Conservation (phyloP, 805 yeast species). For the Candida nemodendra region DNA sequence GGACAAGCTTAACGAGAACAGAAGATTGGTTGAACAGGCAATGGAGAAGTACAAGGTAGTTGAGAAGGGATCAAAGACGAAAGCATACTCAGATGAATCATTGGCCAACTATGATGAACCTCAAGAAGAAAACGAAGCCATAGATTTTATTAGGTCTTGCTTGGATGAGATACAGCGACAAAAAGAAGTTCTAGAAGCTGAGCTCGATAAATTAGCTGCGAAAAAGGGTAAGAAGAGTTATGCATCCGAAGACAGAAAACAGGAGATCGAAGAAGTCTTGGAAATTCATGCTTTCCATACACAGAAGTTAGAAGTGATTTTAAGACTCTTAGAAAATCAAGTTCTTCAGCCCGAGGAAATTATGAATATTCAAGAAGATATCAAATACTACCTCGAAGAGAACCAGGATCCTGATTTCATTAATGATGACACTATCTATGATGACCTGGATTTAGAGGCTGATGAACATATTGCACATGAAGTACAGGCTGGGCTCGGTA, state of each 20-base stretch:
- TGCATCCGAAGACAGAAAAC: constrained; percentile 50
- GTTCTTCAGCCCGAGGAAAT: constrained; percentile 74
- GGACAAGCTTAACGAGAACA: constrained; percentile 45
- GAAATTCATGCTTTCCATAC: constrained; percentile 81
- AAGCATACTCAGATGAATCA: constrained; percentile 59
- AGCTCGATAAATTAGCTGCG: constrained; percentile 49
- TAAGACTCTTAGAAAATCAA: constrained; percentile 76
- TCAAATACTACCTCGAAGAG: constrained; percentile 88
- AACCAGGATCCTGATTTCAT: constrained; percentile 93
- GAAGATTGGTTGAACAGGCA: constrained; percentile 41
- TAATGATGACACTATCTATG: constrained; percentile 92
- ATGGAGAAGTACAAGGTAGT: constrained; percentile 63
- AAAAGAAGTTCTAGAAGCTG: constrained; percentile 72
- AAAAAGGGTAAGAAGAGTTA: constrained; percentile 52
- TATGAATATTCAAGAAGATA: constrained; percentile 79
- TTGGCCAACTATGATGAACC: constrained; percentile 52
- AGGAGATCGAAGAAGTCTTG: constrained; percentile 59
- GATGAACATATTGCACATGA: constrained; percentile 38
- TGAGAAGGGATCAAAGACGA: constrained; percentile 55
- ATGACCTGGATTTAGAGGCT: constrained; percentile 67
- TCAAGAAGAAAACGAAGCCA: constrained; percentile 71
- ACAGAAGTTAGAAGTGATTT: constrained; percentile 69
- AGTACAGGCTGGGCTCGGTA: constrained; percentile 23
- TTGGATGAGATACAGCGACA: constrained; percentile 82
- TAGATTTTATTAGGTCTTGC: constrained; percentile 63